phyloP scores from a whole-genome alignment of 768 basidiomycete genomes.

The Russula lepida region DNA sequence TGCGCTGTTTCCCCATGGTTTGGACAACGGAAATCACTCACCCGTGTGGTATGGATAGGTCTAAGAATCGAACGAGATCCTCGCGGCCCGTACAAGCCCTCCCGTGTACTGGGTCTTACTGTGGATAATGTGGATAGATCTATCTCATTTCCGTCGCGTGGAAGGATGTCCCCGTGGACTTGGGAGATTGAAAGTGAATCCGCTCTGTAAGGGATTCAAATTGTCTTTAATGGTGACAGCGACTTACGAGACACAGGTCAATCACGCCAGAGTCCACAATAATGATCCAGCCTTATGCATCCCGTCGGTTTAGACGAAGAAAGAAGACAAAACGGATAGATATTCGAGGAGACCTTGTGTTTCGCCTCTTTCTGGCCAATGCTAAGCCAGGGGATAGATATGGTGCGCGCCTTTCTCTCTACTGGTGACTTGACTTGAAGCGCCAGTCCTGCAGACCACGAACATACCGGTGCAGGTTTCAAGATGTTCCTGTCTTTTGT shows the following conservation, averaged over 20 bases:
- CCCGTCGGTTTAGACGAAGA: slow-evolving; percentile 2
- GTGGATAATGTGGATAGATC: neutral
- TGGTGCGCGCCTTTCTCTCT: neutral
- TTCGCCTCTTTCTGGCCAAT: neutral
- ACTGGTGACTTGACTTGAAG: neutral
- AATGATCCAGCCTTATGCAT: slow-evolving; percentile 6
- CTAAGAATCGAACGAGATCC: neutral
- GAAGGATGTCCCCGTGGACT: neutral
- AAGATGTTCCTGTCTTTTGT: neutral
- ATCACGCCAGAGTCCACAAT: slow-evolving; percentile 7
- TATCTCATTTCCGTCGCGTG: neutral
- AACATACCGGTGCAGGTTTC: neutral
- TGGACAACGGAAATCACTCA: neutral
- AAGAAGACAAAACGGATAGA: slow-evolving; percentile 3
- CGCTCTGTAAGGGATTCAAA: neutral
- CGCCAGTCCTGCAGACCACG: neutral
- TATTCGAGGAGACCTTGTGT: slow-evolving; percentile 1
- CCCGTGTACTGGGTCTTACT: neutral
- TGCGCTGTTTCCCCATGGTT: neutral
- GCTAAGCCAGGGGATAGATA: slow-evolving; percentile 2
- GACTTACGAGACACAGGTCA: neutral
- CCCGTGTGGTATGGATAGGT: neutral
- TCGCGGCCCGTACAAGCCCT: neutral
- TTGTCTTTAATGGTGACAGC: neutral
- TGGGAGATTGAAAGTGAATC: slow-evolving; percentile 7